A percentile compares a stretch with the other conserved stretches of the same genome.
Evolutionary conservation across 176 grass and related monocot species (phyloP).

Genomic region (Panicum miliaceum): DNA sequence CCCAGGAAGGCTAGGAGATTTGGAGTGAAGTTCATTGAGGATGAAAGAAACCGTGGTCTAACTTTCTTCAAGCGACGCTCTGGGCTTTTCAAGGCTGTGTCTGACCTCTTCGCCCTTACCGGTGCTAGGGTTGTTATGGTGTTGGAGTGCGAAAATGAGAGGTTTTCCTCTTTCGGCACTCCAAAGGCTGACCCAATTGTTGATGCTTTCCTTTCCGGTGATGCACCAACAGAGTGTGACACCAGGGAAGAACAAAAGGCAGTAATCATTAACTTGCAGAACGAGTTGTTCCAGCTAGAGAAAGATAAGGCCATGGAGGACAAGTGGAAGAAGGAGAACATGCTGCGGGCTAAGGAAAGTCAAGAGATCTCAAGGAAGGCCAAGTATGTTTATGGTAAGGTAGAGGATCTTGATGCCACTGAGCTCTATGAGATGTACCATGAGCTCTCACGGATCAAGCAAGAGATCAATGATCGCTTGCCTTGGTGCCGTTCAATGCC

Average conservation of each 20-base stretch:
- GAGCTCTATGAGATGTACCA: background rate
- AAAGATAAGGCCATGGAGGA: background rate
- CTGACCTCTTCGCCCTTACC: slow-evolving; percentile 33
- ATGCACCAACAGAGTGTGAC: background rate
- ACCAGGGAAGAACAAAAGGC: background rate
- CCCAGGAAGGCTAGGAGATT: background rate
- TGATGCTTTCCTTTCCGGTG: background rate
- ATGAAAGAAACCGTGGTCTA: background rate
- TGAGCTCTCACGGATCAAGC: background rate
- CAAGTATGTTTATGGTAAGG: background rate
- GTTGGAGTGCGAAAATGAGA: background rate
- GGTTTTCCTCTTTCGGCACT: slow-evolving; percentile 18
- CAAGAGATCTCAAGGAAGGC: background rate
- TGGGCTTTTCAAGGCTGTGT: background rate
- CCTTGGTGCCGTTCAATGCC: background rate
- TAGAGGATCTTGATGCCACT: background rate
- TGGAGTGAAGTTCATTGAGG: slow-evolving; percentile 20
- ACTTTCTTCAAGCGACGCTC: background rate
- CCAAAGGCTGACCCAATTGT: background rate
- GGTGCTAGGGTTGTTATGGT: slow-evolving; percentile 2
- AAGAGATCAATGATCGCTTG: background rate
- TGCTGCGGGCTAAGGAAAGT: background rate
- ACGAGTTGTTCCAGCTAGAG: slow-evolving; percentile 3
- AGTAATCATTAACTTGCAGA: background rate
- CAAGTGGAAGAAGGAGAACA: background rate